Evolutionary conservation across 2,329 filamentous ascomycete genomes (phyloP).

Genomic region (Curvularia eragrostidis): DNA sequence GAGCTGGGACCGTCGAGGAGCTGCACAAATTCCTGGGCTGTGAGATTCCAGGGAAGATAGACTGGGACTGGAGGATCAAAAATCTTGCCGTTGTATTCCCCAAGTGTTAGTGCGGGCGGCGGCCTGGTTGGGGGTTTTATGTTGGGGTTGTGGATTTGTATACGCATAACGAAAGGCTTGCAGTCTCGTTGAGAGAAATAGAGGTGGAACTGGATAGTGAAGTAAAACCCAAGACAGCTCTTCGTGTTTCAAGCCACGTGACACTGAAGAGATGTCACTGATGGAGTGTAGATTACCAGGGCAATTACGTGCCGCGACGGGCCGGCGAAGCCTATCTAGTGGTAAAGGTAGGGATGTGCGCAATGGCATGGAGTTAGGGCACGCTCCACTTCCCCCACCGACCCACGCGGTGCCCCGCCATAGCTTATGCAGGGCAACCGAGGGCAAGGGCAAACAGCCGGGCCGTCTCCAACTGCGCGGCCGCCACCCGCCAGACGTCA

Average conservation of each 20-base stretch:
- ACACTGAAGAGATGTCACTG: neutral
- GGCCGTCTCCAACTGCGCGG: conserved; percentile 6
- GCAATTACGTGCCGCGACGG: neutral
- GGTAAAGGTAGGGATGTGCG: neutral
- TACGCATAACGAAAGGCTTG: neutral
- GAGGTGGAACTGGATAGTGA: neutral
- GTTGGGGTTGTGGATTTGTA: conserved; percentile 1
- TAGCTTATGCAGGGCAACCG: conserved; percentile 6
- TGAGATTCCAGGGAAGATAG: conserved; percentile 53
- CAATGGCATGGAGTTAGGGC: conserved; percentile 3
- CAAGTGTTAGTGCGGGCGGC: neutral
- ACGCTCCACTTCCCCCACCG: conserved; percentile 6
- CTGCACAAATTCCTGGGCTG: conserved; percentile 37
- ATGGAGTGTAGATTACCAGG: neutral
- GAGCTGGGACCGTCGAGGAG: conserved; percentile 11
- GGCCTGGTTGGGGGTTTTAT: neutral
- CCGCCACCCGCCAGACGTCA: conserved; percentile 10
- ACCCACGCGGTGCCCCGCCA: conserved; percentile 43
- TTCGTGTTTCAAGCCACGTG: neutral
- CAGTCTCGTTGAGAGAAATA: no score
- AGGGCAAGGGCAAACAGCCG: conserved; percentile 7
- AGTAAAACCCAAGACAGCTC: neutral
- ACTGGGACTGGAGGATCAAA: conserved; percentile 49
- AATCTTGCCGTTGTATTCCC: conserved; percentile 16
- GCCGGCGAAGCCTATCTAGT: neutral